Percentiles rank a stretch among this genome's conserved stretches.
Conservation (phyloP, 148 eudicot species). For the Talinum fruticosum region DNA sequence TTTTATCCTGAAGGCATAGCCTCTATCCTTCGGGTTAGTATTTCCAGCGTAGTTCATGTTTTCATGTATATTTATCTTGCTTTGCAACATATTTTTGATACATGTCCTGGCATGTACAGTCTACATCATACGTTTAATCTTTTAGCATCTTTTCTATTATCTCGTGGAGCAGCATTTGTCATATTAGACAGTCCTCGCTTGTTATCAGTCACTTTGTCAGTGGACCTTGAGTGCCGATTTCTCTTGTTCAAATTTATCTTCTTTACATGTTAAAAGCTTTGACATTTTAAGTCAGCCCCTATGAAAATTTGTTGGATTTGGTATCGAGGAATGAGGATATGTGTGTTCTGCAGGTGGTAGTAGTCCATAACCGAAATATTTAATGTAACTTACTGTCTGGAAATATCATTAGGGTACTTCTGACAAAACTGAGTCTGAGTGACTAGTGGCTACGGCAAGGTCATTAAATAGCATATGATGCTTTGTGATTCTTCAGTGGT, state of each 20-base stretch:
- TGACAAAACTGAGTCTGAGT: too few relatives aligned
- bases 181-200: too few relatives aligned
- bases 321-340: neutral
- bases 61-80: constrained; percentile 6
- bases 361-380: neutral
- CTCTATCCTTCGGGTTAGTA: constrained; percentile 71
- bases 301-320: neutral
- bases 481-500: too few relatives aligned
- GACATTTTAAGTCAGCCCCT: neutral
- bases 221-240: too few relatives aligned
- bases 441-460: too few relatives aligned
- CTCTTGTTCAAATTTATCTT: too few relatives aligned
- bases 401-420: neutral
- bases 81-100: neutral
- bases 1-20: constrained; percentile 97
- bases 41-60: constrained; percentile 8
- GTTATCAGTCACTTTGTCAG: too few relatives aligned
- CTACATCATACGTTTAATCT: neutral
- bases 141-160: neutral
- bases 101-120: neutral
- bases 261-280: neutral
- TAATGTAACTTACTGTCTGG: neutral
- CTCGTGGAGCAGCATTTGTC: too few relatives aligned
- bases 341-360: neutral
- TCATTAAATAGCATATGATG: too few relatives aligned